Evolutionary conservation across 495 filamentous ascomycete species (phyloP).

Genomic region (Aspergillus heteromorphus): DNA sequence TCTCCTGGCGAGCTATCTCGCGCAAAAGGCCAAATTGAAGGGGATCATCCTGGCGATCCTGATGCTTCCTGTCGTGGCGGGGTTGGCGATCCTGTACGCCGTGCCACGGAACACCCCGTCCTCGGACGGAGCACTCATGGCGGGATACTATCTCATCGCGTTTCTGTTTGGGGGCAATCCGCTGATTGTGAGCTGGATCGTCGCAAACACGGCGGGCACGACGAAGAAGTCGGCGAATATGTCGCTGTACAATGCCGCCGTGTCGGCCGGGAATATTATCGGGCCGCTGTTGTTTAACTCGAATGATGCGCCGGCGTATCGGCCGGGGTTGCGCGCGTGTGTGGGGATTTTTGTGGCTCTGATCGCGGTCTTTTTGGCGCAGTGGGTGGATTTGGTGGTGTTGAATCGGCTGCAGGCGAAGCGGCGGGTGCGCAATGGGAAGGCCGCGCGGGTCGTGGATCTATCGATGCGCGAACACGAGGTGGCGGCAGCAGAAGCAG

Average conservation of each 20-base stretch:
- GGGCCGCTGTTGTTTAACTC: conserved; percentile 42
- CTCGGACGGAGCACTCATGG: conserved; percentile 38
- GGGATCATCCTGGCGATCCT: conserved; percentile 42
- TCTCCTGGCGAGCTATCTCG: conserved; percentile 38
- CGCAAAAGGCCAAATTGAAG: conserved; percentile 47
- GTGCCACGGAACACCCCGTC: conserved; percentile 37
- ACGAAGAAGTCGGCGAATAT: conserved; percentile 52
- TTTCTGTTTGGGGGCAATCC: conserved; percentile 54
- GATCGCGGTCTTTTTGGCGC: conserved; percentile 42
- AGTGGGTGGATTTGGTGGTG: conserved; percentile 46
- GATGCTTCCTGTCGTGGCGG: conserved; percentile 51
- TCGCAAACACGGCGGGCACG: conserved; percentile 44
- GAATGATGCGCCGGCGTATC: conserved; percentile 44
- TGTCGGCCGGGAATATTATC: conserved; percentile 43
- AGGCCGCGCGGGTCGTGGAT: conserved; percentile 51
- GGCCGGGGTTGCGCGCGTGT: conserved; percentile 49
- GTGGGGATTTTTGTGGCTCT: conserved; percentile 53
- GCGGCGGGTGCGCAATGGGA: conserved; percentile 51
- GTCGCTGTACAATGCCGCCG: conserved; percentile 42
- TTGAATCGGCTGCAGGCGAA: conserved; percentile 50
- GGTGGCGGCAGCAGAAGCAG: conserved; percentile 21
- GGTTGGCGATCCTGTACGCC: conserved; percentile 51
- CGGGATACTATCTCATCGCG: conserved; percentile 57
- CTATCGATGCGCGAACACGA: conserved; percentile 41
- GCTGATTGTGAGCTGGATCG: conserved; percentile 46